phyloP scores from a whole-genome alignment of 345 rosid genomes.

The Carallia brachiata region DNA sequence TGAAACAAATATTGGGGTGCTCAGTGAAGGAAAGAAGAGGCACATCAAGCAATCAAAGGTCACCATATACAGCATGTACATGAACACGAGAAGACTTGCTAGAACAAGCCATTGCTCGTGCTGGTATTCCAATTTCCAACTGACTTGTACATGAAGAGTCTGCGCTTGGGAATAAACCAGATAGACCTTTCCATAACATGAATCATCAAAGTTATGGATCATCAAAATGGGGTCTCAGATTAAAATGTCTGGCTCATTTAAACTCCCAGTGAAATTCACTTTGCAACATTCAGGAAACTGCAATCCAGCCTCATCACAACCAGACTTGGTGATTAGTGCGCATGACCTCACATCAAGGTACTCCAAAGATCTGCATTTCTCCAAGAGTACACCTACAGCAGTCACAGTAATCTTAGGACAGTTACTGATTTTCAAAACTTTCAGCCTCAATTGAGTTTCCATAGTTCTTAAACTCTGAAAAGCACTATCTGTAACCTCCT shows the following conservation, averaged over 20 bases:
- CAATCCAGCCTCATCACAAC: slow-evolving; percentile 76
- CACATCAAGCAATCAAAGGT: neutral
- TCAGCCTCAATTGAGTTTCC: slow-evolving; percentile 44
- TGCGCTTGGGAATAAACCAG: neutral
- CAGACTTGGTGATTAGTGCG: slow-evolving; percentile 64
- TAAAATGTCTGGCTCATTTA: slow-evolving; percentile 61
- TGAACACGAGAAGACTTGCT: slow-evolving; percentile 20
- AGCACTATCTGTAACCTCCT: slow-evolving; percentile 69
- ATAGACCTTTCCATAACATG: slow-evolving; percentile 1
- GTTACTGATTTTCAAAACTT: slow-evolving; percentile 69
- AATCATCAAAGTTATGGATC: neutral
- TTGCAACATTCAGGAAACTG: slow-evolving; percentile 68
- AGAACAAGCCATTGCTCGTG: slow-evolving; percentile 15
- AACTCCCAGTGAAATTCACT: slow-evolving; percentile 72
- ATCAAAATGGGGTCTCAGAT: slow-evolving; percentile 25
- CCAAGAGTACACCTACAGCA: slow-evolving; percentile 69
- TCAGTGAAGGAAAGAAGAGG: slow-evolving; percentile 9
- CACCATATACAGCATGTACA: slow-evolving; percentile 22
- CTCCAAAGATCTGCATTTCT: slow-evolving; percentile 55
- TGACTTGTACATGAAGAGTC: slow-evolving; percentile 4
- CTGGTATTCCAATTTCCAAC: slow-evolving; percentile 7
- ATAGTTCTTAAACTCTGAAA: slow-evolving; percentile 44
- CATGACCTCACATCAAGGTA: slow-evolving; percentile 89
- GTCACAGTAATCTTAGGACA: slow-evolving; percentile 67
- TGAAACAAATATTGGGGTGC: neutral